Base-by-base conservation (phyloP, 192 early-diverging fungal genomes). In the Paraglomus brasilianum region DNA sequence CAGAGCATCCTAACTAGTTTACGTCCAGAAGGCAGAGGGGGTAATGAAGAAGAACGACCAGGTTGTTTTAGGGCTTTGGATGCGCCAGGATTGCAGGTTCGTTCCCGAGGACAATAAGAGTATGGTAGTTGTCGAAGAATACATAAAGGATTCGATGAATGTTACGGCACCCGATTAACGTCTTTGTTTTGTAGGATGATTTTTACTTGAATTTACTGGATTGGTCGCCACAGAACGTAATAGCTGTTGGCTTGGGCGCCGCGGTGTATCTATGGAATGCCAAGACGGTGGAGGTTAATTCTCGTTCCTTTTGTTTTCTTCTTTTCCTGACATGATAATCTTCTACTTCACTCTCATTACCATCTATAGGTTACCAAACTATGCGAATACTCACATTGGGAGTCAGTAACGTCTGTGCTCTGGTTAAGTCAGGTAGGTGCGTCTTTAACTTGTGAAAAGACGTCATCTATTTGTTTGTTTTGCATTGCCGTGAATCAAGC, bases 161-260 rank as follows among this genome's bases (percentile, higher is more conserved):
- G 3, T 30, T 30, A 30, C 30, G 30, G 3, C 30, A 30, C 30
- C 3, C 30, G 30, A 30, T 30, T 30, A 30, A 30, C 30, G 30
- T 30, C 38, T 57, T 50, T 22, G 40, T 17, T 8, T 79, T 75
- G 49, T 69, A 88, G 81, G 95, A 97, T 74, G 95, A 99, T 77
- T 99, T 92, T 74, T 99, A 99, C 71, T 80, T 99, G 40, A 98
- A 98, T 60, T 72, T 99, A 52, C 85, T 99, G 14, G 97, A 99
- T 77, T 99, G 97, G 97, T 90, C 88, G 14, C 63, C 81, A 3
- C 78, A 77, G 11, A 86, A 97, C 75, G 74, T 86, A 9, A 75
- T 99, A 9, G 88, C 88, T 5, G 92, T 99, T 41, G 97, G 92
- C 0, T 75, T 99, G 13, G 88, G 87, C 14, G 77, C 66, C 39